phyloP scores from a whole-genome alignment of 2,329 filamentous ascomycete species.

The Calonectria hongkongensis region DNA sequence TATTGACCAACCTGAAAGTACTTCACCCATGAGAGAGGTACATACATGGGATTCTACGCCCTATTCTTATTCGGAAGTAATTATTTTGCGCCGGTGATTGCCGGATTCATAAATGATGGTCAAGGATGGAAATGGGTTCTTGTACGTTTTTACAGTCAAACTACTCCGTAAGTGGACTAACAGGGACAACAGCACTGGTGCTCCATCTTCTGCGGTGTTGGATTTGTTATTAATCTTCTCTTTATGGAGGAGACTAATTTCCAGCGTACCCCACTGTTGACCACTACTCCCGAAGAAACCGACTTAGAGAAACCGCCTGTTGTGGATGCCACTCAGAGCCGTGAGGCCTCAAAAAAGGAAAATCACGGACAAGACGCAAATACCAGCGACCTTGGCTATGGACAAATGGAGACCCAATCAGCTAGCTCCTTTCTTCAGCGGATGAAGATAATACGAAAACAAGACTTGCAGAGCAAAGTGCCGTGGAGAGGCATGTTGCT shows the following conservation, averaged over 20 bases:
- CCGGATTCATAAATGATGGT: conserved; percentile 37
- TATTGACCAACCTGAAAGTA: background rate
- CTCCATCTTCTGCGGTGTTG: conserved; percentile 33
- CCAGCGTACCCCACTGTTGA: conserved; percentile 10
- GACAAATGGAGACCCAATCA: background rate
- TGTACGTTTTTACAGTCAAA: conserved; percentile 7
- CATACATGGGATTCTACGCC: conserved; percentile 15
- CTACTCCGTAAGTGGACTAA: background rate
- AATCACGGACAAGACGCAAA: background rate
- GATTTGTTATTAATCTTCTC: conserved; percentile 28
- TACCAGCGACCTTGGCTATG: background rate
- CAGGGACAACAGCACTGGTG: conserved; percentile 31
- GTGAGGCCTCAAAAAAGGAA: background rate
- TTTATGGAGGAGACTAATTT: conserved; percentile 41
- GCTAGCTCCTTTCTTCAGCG: conserved; percentile 25
- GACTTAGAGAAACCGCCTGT: conserved; percentile 2
- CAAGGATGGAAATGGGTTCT: conserved; percentile 42
- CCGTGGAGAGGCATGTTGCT: conserved; percentile 3
- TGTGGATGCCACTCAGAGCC: background rate
- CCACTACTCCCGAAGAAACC: conserved; percentile 5
- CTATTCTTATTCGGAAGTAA: conserved; percentile 2
- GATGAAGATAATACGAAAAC: conserved; percentile 11
- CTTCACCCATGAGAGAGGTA: conserved; percentile 17
- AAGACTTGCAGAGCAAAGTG: conserved; percentile 8
- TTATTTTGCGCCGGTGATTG: conserved; percentile 4